Conservation (phyloP, 2,329 filamentous ascomycete genomes). For the Gremmenia infestans region DNA sequence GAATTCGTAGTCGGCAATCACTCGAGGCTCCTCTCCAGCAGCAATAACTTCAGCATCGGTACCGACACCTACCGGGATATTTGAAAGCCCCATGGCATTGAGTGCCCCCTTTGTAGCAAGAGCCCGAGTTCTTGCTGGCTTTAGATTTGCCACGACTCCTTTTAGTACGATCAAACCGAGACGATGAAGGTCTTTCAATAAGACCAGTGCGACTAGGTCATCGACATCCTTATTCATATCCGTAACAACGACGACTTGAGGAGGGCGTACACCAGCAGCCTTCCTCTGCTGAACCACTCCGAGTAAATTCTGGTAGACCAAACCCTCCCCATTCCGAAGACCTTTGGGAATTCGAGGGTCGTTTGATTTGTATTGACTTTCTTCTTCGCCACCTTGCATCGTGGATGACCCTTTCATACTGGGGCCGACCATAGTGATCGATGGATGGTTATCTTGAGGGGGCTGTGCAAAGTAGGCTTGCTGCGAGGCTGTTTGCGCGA, state of each 20-base stretch:
- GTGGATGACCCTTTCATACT: background rate
- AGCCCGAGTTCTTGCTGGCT: constrained; percentile 17
- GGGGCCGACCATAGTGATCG: background rate
- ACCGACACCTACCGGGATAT: constrained; percentile 23
- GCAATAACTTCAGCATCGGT: constrained; percentile 10
- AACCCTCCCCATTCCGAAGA: constrained; percentile 14
- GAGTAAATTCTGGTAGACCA: constrained; percentile 17
- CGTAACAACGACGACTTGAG: constrained; percentile 24
- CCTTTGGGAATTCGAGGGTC: constrained; percentile 13
- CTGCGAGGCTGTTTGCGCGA: background rate
- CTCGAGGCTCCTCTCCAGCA: background rate
- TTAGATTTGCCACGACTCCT: constrained; percentile 27
- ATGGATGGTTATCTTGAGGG: background rate
- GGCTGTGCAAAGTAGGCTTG: background rate
- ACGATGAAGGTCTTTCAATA: constrained; percentile 26
- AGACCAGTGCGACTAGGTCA: constrained; percentile 26
- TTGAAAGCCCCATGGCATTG: constrained; percentile 14
- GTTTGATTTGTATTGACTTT: constrained; percentile 2
- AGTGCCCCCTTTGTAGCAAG: constrained; percentile 23
- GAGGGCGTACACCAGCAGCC: background rate
- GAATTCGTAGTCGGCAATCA: constrained; percentile 18
- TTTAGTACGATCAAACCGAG: constrained; percentile 22
- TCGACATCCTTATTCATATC: constrained; percentile 30
- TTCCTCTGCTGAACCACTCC: constrained; percentile 6
- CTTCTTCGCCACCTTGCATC: background rate